Base-by-base conservation (phyloP, 208 protist species). In the Naegleria fowleri region DNA sequence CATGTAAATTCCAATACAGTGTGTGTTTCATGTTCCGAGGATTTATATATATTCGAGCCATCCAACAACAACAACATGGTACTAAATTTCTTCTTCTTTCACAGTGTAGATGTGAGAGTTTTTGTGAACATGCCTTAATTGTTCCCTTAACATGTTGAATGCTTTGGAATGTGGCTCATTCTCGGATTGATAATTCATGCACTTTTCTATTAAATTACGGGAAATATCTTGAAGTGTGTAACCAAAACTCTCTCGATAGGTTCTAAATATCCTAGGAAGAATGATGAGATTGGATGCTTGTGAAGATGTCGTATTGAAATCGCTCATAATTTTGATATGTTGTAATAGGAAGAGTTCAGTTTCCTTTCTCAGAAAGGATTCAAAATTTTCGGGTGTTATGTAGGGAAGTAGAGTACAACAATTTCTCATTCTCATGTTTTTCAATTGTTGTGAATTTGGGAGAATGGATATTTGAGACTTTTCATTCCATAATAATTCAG, bases 401-500 rank as follows among this genome's bases (percentile, higher is more conserved):
- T 79, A 79, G 29, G 67, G 67, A 0, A 79, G n/a, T 79, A 79
- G n/a, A 79, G 29, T 79, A 79, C 67, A 79, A 36, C 29, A 36
- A 79, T 79, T 79, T 79, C 29, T 79, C 29, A 79, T 36, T 79
- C 29, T 79, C 29, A 29, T 79, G 36, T 79, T 79, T 33, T 79
- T 79, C 6, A 79, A 25, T 29, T 79, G 16, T 36, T 79, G 16
- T 79, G 67, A 79, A 33, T 79, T 79, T 79, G 67, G 67, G 9
- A 79, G 29, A 33, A 79, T 79, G n/a, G 29, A 36, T 25, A 79
- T 79, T 79, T 79, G 67, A 36, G 67, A 79, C 9, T 79, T 36
- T 79, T 79, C 67, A 36, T 79, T 79, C 67, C 67, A 79, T 33
- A 79, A 79, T 79, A 79, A 33, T 33, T 79, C 67, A 79, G 25